A percentile compares a stretch with the other conserved stretches of the same genome.
Evolutionary conservation across 345 rosid species (phyloP).

Genomic region (Angophora floribunda): DNA sequence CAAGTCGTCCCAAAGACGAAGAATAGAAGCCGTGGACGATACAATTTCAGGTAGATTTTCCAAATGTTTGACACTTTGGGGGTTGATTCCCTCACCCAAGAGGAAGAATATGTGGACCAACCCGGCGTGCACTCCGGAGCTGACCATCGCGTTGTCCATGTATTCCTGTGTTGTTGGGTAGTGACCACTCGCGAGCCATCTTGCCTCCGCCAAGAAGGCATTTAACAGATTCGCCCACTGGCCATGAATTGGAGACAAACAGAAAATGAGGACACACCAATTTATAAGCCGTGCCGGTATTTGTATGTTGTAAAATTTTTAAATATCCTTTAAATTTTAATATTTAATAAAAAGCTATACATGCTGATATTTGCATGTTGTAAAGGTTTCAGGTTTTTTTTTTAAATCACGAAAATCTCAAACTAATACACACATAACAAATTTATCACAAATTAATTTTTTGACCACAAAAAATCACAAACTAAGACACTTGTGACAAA

Average conservation of each 20-base stretch:
- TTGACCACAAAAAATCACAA: no score
- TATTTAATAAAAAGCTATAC: no score
- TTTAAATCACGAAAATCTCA: no score
- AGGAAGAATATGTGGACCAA: conserved; percentile 41
- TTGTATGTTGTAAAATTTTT: no score
- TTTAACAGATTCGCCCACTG: conserved; percentile 49
- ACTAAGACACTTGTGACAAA: no score
- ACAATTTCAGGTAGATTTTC: conserved; percentile 1
- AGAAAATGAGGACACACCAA: neutral
- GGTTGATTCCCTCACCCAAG: conserved; percentile 21
- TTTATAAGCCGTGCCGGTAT: neutral
- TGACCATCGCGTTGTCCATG: conserved; percentile 39
- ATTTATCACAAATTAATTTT: no score
- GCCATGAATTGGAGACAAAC: neutral
- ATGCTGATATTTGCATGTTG: no score
- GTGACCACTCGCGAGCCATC: conserved; percentile 34
- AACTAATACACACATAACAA: no score
- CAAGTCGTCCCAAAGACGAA: conserved; percentile 55
- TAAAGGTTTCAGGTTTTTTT: no score
- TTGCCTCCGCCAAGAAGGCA: conserved; percentile 54
- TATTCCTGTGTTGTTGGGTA: conserved; percentile 33
- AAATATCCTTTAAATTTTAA: no score
- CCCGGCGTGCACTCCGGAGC: conserved; percentile 41
- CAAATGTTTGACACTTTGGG: conserved; percentile 15
- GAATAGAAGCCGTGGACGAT: conserved; percentile 3